Evolutionary conservation across 495 filamentous ascomycete genomes (phyloP).

Genomic region (Aspergillus avenaceus): DNA sequence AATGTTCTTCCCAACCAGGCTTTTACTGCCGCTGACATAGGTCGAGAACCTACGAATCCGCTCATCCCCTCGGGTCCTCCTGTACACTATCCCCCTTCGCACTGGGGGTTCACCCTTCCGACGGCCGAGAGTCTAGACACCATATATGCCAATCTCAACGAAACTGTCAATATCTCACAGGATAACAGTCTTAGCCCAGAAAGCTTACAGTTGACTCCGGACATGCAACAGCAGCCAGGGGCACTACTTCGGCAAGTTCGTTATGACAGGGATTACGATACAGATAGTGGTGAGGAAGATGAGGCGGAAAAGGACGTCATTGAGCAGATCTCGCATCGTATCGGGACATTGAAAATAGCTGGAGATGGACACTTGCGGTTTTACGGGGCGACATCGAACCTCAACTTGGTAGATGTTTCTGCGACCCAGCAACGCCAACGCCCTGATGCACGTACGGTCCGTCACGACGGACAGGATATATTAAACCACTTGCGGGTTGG

Average conservation of each 20-base stretch:
- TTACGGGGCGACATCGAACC: slow-evolving; percentile 46
- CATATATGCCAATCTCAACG: slow-evolving; percentile 36
- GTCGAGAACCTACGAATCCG: slow-evolving; percentile 17
- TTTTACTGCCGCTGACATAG: slow-evolving; percentile 13
- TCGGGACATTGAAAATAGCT: slow-evolving; percentile 45
- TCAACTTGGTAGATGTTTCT: slow-evolving; percentile 44
- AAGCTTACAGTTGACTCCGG: slow-evolving; percentile 28
- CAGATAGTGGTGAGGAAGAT: slow-evolving; percentile 41
- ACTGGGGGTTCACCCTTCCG: slow-evolving; percentile 40
- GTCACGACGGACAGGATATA: slow-evolving; percentile 43
- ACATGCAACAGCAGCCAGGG: slow-evolving; percentile 33
- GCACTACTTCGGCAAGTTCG: slow-evolving; percentile 19
- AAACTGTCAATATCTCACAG: slow-evolving; percentile 11
- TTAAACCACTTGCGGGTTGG: slow-evolving; percentile 42
- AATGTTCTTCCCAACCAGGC: slow-evolving; percentile 12
- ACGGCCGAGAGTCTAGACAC: slow-evolving; percentile 40
- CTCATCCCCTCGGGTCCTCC: slow-evolving; percentile 21
- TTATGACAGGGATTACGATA: slow-evolving; percentile 25
- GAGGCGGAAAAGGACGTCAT: slow-evolving; percentile 44
- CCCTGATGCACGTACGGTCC: slow-evolving; percentile 47
- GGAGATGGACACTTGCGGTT: slow-evolving; percentile 47
- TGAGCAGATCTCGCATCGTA: slow-evolving; percentile 43
- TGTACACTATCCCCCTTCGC: slow-evolving; percentile 24
- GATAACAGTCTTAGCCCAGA: slow-evolving; percentile 28
- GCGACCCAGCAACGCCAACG: slow-evolving; percentile 44